These are phyloP conservation scores for Ceratobasidium sp. DNA, from an alignment of 1,284 basidiomycete genomes.

Conservation along the genomic window DNA sequence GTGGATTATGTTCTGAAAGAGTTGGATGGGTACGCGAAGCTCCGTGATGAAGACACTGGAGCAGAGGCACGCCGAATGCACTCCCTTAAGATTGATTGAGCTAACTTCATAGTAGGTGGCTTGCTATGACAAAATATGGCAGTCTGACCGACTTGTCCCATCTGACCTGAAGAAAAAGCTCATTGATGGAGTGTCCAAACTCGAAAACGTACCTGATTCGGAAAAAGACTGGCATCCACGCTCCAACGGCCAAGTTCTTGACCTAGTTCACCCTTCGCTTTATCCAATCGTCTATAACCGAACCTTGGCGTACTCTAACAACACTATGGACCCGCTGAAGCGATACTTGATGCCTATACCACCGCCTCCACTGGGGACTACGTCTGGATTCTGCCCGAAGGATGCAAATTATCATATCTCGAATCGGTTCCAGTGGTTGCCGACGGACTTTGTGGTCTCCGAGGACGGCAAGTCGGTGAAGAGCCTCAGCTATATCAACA, in stretches of 20 bases:
- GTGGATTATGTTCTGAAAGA: conserved; percentile 68
- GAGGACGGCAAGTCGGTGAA: conserved; percentile 53
- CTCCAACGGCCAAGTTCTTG: conserved; percentile 61
- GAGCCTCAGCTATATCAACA: conserved; percentile 67
- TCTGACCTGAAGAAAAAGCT: conserved; percentile 39
- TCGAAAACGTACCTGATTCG: conserved; percentile 60
- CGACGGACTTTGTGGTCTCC: conserved; percentile 63
- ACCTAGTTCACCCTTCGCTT: conserved; percentile 63
- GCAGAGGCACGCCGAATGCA: conserved; percentile 56
- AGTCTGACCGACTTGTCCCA: conserved; percentile 45
- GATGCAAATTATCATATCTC: conserved; percentile 53
- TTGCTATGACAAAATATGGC: conserved; percentile 33
- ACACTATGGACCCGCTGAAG: background rate
- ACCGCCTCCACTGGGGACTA: background rate
- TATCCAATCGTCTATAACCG: conserved; percentile 60
- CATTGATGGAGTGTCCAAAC: conserved; percentile 52
- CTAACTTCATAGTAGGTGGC: conserved; percentile 7
- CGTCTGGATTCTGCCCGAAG: background rate
- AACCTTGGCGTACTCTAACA: conserved; percentile 44
- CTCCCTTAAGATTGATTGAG: background rate
- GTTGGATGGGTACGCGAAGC: conserved; percentile 62
- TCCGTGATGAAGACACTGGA: conserved; percentile 59
- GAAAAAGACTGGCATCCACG: conserved; percentile 65
- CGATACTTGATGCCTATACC: background rate
- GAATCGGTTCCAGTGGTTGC: conserved; percentile 61